Evolutionary conservation across 2,329 filamentous ascomycete genomes (phyloP), one percentile per base, ranked within the genome.

Genomic region (Xylariaceae sp.): DNA sequence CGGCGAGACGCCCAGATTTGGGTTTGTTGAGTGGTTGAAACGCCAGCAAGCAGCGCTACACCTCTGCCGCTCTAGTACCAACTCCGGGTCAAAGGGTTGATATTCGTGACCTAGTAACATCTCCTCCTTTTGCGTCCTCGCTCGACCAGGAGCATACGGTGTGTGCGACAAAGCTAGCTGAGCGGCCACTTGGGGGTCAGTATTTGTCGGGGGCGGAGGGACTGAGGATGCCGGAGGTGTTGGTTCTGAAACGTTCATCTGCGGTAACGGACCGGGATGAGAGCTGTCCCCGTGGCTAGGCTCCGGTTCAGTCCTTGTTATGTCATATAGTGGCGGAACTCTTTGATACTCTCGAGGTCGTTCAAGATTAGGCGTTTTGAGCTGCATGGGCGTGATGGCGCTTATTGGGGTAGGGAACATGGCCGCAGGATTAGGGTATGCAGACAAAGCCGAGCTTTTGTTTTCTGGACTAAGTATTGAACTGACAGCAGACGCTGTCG

Each of bases 51-150:
- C 88, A 11, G 80, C 78, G 52, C 82, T 85, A 68, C 92, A 97
- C 44, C 85, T 79, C 61, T 93, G 83, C n/a, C 92, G 85, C 59
- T 96, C 91, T 17, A 87, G 76, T 12, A 87, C 77, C 5, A 98
- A 76, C 58, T 89, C 84, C 49, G 82, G 79, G 61, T 88, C 83
- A 52, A 85, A 91, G 6, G 88, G 87, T 49, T 83, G 83, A 66
- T 89, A 97, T n/a, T 81, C 77, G 33, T 86, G 77, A 11, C 88
- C 88, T 23, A 76, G 75, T 14, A 95, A 71, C 92, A 97, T 97
- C 64, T 93, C 89, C 49, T 94, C 86, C 66, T 93, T 93, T 62
- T 95, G 88, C 1, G 83, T 85, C 49, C 75, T 69, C 57, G 60
- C 58, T 55, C 67, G 55, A 10, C 58, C 58, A 2, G 63, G 43